Conservation (phyloP, 306 rosid species). For the Gastrolobium villosum region DNA sequence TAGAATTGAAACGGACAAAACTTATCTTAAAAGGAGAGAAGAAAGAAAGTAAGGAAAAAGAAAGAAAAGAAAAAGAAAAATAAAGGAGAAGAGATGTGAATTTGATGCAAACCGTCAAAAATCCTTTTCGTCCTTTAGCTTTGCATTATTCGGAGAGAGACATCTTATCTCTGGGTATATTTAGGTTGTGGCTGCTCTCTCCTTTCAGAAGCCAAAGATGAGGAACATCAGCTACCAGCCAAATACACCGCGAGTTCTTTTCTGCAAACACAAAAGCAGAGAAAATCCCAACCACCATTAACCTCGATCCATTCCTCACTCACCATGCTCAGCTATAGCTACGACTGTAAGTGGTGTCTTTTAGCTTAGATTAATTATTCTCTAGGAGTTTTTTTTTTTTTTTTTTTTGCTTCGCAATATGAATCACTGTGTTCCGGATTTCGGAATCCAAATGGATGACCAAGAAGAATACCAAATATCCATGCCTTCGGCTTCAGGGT, state of each 20-base stretch:
- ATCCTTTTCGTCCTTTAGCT: conserved; percentile 58
- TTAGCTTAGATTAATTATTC: background rate
- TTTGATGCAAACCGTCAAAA: conserved; percentile 48
- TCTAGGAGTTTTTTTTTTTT: background rate
- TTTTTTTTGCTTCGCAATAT: conserved; percentile 38
- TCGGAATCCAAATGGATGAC: conserved; percentile 58
- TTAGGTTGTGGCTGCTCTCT: conserved; percentile 19
- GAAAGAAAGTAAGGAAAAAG: background rate
- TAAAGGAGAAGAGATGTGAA: background rate
- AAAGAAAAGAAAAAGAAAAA: background rate
- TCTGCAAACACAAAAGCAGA: conserved; percentile 1
- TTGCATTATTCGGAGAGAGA: conserved; percentile 54
- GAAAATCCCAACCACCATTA: too few species aligned
- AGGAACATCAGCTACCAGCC: conserved; percentile 31
- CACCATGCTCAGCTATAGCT: conserved; percentile 13
- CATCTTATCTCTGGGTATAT: conserved; percentile 55
- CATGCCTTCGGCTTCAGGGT: conserved; percentile 49
- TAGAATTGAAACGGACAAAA: too few species aligned
- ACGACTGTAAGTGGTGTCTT: conserved; percentile 1
- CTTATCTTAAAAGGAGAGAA: background rate
- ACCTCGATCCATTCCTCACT: too few species aligned
- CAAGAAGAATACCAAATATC: conserved; percentile 60
- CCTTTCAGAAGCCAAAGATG: conserved; percentile 32
- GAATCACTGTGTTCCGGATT: conserved; percentile 79
- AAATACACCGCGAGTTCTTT: conserved; percentile 27